Base-by-base conservation (phyloP, 805 yeast species). In the Saccharomyces paradoxus region DNA sequence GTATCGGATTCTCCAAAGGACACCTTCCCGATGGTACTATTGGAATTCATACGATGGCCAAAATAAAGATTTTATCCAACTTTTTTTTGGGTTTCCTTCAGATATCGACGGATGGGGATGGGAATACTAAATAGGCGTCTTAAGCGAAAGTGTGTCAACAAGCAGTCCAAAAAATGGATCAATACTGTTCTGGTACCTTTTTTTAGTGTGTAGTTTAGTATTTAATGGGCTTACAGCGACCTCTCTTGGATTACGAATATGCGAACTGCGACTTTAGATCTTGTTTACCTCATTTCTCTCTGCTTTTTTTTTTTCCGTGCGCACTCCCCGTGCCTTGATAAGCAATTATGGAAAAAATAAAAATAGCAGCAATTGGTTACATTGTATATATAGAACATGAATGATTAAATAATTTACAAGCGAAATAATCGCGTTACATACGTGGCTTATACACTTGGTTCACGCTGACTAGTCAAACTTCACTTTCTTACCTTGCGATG, bases 181-280 rank as follows among this genome's bases (percentile, higher is more conserved):
- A n/a, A 8, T 17, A 37, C 12, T 37, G 24, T 17, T 37, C 13
- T 9, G 44, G 17, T n/a, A 13, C 13, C 4, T 37, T 21, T 37
- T n/a, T 37, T 37, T 37, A 8, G 44, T 17, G 24, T 8, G 24
- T 37, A n/a, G 22, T 17, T 7, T 37, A 6, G 44, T 6, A 37
- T 2, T 17, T 17, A 17, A 37, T 37, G 44, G 17, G 24, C 17
- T 24, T 17, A 17, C 22, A 6, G 96, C 96, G 55, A 89, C 96
- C 72, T 96, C 81, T 77, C 96, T 81, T 2, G 96, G 96, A 71
- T 94, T 98, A 0, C 99, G 94, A 26, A 94, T 78, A 21, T 37
- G 22, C 13, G 24, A 37, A 21, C 12, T 10, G 44, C 17, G 8
- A 8, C 44, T 17, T 7, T 8, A 37, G 44, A 37, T 37, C 44